Percentiles rank a stretch among this genome's conserved stretches.
phyloP scores from a whole-genome alignment of 768 basidiomycete genomes.

The Xerocomus spinulosus region DNA sequence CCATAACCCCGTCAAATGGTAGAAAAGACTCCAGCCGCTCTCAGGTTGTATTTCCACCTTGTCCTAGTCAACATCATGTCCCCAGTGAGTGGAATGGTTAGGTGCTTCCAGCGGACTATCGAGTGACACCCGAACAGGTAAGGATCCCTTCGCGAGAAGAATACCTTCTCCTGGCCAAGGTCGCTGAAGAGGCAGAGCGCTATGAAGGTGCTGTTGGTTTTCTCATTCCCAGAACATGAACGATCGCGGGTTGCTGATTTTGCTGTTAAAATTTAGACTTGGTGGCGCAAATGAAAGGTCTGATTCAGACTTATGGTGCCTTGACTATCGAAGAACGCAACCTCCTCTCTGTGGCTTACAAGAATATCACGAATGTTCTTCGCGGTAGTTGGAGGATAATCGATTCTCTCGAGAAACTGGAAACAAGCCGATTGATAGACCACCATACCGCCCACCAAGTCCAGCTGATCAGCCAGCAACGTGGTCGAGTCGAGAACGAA shows the following conservation, averaged over 20 bases:
- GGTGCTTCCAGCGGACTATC: background rate
- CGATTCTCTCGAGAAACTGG: constrained; percentile 69
- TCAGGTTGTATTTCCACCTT: constrained; percentile 6
- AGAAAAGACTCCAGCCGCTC: constrained; percentile 24
- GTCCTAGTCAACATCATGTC: constrained; percentile 20
- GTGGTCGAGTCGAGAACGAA: constrained; percentile 72
- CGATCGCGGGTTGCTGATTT: constrained; percentile 5
- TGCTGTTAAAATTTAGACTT: constrained; percentile 50
- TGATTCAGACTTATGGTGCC: constrained; percentile 62
- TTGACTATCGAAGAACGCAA: constrained; percentile 85
- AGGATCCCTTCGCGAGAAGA: constrained; percentile 36
- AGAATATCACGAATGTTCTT: constrained; percentile 80
- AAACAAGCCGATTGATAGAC: constrained; percentile 29
- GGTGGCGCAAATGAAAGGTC: constrained; percentile 70
- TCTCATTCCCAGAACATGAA: background rate
- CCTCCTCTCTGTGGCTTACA: constrained; percentile 85
- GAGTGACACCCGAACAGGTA: constrained; percentile 17
- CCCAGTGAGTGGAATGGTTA: constrained; percentile 22
- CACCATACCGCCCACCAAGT: constrained; percentile 41
- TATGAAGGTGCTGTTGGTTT: constrained; percentile 60
- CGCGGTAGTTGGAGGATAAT: constrained; percentile 83
- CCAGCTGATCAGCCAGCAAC: constrained; percentile 65
- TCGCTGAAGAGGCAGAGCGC: constrained; percentile 84
- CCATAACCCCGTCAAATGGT: constrained; percentile 28
- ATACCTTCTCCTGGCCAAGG: constrained; percentile 63